Conservation (phyloP, 2,329 filamentous ascomycete genomes). For the Zymoseptoria ardabiliae region DNA sequence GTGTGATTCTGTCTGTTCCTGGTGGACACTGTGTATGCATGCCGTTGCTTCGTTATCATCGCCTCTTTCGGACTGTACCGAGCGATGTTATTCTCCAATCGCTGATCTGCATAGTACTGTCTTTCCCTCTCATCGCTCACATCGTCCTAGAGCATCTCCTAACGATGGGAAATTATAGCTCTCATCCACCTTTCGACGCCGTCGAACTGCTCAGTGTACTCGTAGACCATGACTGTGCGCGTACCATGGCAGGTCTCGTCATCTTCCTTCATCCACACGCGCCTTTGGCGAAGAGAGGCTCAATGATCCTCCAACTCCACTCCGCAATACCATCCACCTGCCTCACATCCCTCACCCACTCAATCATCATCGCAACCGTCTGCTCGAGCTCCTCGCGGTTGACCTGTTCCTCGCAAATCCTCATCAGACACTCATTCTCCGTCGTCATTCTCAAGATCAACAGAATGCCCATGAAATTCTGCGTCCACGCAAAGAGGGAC, state of each 20-base stretch:
- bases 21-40: not conserved
- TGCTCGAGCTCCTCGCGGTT: conserved; percentile 40
- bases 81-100: not conserved
- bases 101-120: too few relatives aligned
- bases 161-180: too few relatives aligned
- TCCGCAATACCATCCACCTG: conserved; percentile 47
- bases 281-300: conserved; percentile 34
- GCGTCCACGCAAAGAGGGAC: conserved; percentile 54
- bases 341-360: conserved; percentile 54
- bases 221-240: not conserved
- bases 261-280: not conserved
- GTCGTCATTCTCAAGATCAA: conserved; percentile 50
- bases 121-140: too few relatives aligned
- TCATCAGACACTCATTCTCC: conserved; percentile 44
- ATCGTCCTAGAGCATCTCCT: too few relatives aligned
- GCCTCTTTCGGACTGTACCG: not conserved
- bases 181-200: too few relatives aligned
- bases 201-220: not conserved
- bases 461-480: conserved; percentile 53
- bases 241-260: not conserved
- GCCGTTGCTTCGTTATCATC: not conserved
- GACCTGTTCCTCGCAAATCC: conserved; percentile 47
- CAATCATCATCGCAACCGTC: conserved; percentile 48
- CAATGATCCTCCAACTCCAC: conserved; percentile 50
- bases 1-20: not conserved